These are phyloP conservation scores for Kernera saxatilis DNA, from an alignment of 345 rosid genomes.

Conservation along the genomic window DNA sequence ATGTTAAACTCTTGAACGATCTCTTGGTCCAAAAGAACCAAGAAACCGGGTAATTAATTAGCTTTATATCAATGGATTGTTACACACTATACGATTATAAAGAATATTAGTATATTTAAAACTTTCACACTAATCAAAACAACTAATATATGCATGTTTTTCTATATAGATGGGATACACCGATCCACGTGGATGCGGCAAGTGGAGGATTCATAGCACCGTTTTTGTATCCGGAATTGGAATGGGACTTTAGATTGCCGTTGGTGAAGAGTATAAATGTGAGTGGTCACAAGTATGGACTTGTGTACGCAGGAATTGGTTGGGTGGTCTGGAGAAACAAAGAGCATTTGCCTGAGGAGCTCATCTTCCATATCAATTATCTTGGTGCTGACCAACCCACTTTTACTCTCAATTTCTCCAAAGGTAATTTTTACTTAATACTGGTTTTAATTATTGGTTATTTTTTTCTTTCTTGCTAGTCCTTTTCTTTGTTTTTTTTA, in stretches of 20 bases:
- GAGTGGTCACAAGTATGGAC: slow-evolving; percentile 60
- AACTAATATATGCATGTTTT: not conserved
- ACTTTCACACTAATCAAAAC: not conserved
- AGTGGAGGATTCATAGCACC: slow-evolving; percentile 66
- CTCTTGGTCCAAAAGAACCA: slow-evolving; percentile 43
- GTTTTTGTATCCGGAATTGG: slow-evolving; percentile 53
- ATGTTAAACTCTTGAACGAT: slow-evolving; percentile 54
- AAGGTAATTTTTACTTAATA: slow-evolving; percentile 25
- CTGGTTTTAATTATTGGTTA: not conserved
- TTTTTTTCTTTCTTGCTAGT: not conserved
- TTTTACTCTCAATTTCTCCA: slow-evolving; percentile 60
- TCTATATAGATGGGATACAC: slow-evolving; percentile 54
- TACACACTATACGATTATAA: not conserved
- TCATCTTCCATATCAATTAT: slow-evolving; percentile 56
- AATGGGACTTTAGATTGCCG: slow-evolving; percentile 58
- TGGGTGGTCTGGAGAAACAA: slow-evolving; percentile 66
- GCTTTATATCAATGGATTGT: not conserved
- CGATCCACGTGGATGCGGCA: slow-evolving; percentile 62
- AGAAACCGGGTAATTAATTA: slow-evolving; percentile 31
- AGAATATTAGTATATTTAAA: not conserved
- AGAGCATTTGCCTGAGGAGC: slow-evolving; percentile 58
- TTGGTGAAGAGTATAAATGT: slow-evolving; percentile 58
- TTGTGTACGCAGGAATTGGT: slow-evolving; percentile 59
- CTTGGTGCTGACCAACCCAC: slow-evolving; percentile 65
- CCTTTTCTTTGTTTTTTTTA: not conserved